Evolutionary conservation across 2,329 filamentous ascomycete species (phyloP).

Genomic region (Apiospora pterosperma): DNA sequence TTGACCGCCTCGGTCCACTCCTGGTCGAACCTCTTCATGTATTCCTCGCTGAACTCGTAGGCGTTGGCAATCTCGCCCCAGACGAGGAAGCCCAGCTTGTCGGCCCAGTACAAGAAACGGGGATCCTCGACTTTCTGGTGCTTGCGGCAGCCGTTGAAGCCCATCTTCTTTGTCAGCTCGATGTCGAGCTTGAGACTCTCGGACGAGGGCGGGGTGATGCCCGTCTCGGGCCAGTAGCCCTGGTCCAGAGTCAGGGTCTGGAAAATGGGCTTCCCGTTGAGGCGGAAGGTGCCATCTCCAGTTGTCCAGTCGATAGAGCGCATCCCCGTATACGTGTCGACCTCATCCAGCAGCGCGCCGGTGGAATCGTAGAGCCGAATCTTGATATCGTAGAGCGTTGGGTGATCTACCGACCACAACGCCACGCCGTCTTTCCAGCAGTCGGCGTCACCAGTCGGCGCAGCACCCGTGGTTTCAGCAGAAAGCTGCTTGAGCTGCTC

Average conservation of each 20-base stretch:
- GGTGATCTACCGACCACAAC: conserved; percentile 59
- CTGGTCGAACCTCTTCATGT: conserved; percentile 56
- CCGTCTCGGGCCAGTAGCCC: conserved; percentile 60
- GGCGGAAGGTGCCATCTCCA: conserved; percentile 55
- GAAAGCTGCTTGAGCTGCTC: conserved; percentile 38
- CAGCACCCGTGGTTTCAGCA: conserved; percentile 25
- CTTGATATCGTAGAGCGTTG: conserved; percentile 51
- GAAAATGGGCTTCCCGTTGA: conserved; percentile 58
- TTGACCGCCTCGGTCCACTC: conserved; percentile 63
- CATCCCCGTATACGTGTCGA: conserved; percentile 60
- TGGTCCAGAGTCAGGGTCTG: conserved; percentile 59
- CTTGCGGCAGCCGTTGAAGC: conserved; percentile 63
- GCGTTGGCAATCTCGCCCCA: conserved; percentile 65
- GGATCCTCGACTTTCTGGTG: conserved; percentile 64
- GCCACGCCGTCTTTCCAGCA: conserved; percentile 55
- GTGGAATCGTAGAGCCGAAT: conserved; percentile 47
- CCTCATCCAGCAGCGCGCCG: conserved; percentile 46
- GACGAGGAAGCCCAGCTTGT: conserved; percentile 57
- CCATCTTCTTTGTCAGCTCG: conserved; percentile 55
- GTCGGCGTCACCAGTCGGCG: conserved; percentile 32
- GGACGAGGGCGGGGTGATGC: conserved; percentile 53
- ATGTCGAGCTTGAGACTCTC: conserved; percentile 49
- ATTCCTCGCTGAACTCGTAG: conserved; percentile 58
- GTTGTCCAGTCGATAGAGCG: conserved; percentile 56
- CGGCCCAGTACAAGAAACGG: conserved; percentile 58